These are phyloP conservation scores for Solanum rostratum DNA, from an alignment of 257 asterid species.

Conservation along the genomic window DNA sequence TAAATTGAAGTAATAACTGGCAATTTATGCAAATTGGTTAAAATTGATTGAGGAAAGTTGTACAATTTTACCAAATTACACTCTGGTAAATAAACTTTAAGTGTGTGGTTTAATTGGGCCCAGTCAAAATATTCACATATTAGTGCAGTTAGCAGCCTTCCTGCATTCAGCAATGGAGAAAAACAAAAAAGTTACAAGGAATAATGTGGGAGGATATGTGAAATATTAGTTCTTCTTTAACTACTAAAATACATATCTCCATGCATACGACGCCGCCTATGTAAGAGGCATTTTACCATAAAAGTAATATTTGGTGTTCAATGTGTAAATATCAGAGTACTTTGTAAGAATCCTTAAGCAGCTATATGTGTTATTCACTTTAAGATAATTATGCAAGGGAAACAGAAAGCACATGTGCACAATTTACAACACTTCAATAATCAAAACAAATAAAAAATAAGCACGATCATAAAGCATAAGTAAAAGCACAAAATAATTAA, in stretches of 20 bases:
- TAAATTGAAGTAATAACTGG: neutral
- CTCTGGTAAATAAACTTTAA: slow-evolving; percentile 84
- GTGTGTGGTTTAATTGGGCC: slow-evolving; percentile 81
- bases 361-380: neutral
- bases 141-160: slow-evolving; percentile 69
- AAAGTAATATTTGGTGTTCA: neutral
- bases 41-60: neutral
- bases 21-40: neutral
- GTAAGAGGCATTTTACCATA: neutral
- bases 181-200: neutral
- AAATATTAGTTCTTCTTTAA: neutral
- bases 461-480: neutral
- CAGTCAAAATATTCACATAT: slow-evolving; percentile 91
- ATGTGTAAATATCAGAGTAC: neutral
- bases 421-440: neutral
- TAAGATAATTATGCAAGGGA: neutral
- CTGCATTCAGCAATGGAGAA: slow-evolving; percentile 31
- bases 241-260: neutral
- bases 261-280: neutral
- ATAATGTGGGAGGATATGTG: neutral
- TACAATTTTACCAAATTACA: slow-evolving; percentile 54
- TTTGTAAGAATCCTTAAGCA: neutral
- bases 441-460: neutral
- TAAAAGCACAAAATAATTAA: neutral
- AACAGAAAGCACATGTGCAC: neutral